Base-by-base conservation (phyloP, 75 land plant genomes). In the Gnetum montanum region DNA sequence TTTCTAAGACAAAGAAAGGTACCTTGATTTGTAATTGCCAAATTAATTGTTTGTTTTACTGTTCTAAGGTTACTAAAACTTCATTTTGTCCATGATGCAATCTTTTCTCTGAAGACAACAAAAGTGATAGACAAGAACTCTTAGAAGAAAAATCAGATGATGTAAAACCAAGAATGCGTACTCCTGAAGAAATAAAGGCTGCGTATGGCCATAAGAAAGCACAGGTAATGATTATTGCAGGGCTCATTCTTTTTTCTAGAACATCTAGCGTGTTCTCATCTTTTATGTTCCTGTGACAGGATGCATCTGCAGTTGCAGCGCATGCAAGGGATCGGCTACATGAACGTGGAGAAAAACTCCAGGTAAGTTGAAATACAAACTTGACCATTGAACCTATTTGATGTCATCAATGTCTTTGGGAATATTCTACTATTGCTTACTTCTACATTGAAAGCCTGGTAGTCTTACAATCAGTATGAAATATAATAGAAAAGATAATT, bases 301-400 rank as follows among this genome's bases (percentile, higher is more conserved):
- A 81, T 64, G 81, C 74, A 6, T 33, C 84, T 47, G 67, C 72
- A 27, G 81, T 80, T 44, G 94, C 94, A 51, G 81, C 66, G 56
- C 64, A 63, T 48, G 86, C 97, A 54, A 77, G 70, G 64, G 72
- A 92, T 43, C 84, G 72, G 65, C 83, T 92, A 57, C 46, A 59
- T 45, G 75, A 92, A 46, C 85, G 97, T n/a, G 69, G 73, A 41
- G 86, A 92, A 62, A 84, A 81, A 64, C 86, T 92, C 38, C 77
- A 92, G 86, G 97, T 92, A 62, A n/a, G 43, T 43, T 46, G 18
- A 31, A 46, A 33, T 24, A 45, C 20, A 31, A 47, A 13, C 12
- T 18, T 36, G 7, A 8, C 38, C 12, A 36, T 36, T 36, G 38
- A 36, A 36, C 12, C 38, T 8, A 36, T 36, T 36, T 36, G 38